Evolutionary conservation across 2,329 filamentous ascomycete species (phyloP).

Genomic region (Beauveria sp.): DNA sequence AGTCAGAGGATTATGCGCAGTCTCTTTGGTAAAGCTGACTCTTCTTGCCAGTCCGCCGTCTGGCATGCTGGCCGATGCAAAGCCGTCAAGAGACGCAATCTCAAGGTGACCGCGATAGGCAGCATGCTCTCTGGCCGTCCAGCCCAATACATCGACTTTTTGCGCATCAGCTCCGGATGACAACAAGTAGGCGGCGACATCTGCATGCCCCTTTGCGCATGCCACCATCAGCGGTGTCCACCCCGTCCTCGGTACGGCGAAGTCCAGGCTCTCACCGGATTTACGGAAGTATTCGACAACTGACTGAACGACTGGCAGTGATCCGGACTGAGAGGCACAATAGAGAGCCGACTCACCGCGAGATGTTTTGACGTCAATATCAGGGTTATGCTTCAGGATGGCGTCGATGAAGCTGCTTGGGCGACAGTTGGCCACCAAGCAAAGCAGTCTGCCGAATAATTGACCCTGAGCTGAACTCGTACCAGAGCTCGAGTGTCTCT

Average conservation of each 20-base stretch:
- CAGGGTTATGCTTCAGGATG: neutral
- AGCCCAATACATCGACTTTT: slow-evolving; percentile 18
- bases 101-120: slow-evolving; percentile 25
- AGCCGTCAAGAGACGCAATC: slow-evolving; percentile 16
- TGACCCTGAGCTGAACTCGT: neutral
- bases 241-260: slow-evolving; percentile 16
- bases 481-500: neutral
- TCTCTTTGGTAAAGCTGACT: neutral
- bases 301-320: slow-evolving; percentile 2
- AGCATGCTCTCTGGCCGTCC: slow-evolving; percentile 27
- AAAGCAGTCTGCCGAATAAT: neutral
- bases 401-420: neutral
- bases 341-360: slow-evolving; percentile 18
- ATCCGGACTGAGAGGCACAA: slow-evolving; percentile 17
- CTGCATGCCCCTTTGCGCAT: slow-evolving; percentile 19
- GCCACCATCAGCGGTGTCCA: slow-evolving; percentile 28
- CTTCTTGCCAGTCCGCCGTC: neutral
- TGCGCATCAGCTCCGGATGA: slow-evolving; percentile 16
- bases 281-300: slow-evolving; percentile 14
- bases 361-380: neutral
- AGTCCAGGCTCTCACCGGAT: slow-evolving; percentile 13
- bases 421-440: slow-evolving; percentile 2
- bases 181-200: slow-evolving; percentile 20
- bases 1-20: neutral
- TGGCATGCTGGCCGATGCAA: neutral